phyloP scores from a whole-genome alignment of 768 basidiomycete genomes.

The Dendrothele bispora region DNA sequence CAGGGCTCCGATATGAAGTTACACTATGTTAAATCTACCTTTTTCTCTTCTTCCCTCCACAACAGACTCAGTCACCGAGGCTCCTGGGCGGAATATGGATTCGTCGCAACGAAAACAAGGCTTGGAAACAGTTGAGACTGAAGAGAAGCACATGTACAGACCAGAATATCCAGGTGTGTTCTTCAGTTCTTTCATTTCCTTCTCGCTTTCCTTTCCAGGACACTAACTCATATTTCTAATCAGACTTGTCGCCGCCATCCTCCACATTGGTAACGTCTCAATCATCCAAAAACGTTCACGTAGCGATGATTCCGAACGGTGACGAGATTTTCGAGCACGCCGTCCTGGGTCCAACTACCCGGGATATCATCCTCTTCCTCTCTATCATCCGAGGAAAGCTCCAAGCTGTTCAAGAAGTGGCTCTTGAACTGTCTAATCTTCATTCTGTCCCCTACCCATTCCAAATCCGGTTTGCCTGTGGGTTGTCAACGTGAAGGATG shows the following conservation, averaged over 20 bases:
- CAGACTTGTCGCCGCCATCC: conserved; percentile 85
- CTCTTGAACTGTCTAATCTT: conserved; percentile 96
- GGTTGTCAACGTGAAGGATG: conserved; percentile 93
- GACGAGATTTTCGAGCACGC: conserved; percentile 79
- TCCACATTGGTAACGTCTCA: conserved; percentile 97
- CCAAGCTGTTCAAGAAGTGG: conserved; percentile 85
- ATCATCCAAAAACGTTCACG: conserved; percentile 77
- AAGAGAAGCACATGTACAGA: conserved; percentile 95
- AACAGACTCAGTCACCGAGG: too few species aligned
- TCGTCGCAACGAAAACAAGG: conserved; percentile 89
- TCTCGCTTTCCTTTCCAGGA: too few species aligned
- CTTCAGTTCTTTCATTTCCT: too few species aligned
- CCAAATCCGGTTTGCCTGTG: too few species aligned
- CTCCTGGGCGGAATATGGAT: conserved; percentile 90
- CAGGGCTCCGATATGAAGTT: conserved; percentile 89
- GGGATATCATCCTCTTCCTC: too few species aligned
- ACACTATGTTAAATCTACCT: conserved; percentile 88
- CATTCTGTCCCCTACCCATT: too few species aligned
- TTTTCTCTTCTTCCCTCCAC: too few species aligned
- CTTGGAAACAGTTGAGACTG: conserved; percentile 96
- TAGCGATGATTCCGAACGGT: conserved; percentile 80
- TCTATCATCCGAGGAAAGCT: conserved; percentile 66
- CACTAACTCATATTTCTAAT: too few species aligned
- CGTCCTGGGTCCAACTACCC: conserved; percentile 84
- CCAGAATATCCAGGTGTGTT: conserved; percentile 98